Evolutionary conservation across 2,329 filamentous ascomycete species (phyloP), one percentile per base, ranked within the genome.

Genomic region (Diplodia sapinea): DNA sequence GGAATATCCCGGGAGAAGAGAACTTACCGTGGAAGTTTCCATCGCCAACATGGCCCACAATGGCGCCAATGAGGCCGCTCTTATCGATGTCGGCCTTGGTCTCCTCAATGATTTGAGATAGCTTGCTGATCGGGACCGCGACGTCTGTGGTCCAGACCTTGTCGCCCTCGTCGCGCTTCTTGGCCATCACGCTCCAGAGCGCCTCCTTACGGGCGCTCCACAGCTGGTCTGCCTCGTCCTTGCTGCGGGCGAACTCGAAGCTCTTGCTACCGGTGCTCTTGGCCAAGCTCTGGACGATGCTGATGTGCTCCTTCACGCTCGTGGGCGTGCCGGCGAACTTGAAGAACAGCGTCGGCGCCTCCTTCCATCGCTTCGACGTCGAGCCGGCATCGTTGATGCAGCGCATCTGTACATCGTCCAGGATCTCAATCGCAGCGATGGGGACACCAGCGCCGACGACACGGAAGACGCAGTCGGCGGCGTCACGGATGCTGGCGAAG

Each of bases 321-420:
- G 78, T 81, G 1, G 86, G 83, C 0, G 89, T 91, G 9, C 90
- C 90, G 0, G 87, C 84, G 73, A 92, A 92, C 79, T 92, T 92
- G 81, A 93, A 87, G 73, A 93, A 93, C 1, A 93, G 80, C 0
- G 91, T 93, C 0, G 91, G 89, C 0, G 81, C 80, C 74, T 92
- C 90, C 68, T 86, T 86, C 91, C 91, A 93, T 47, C 81, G 81
- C 29, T 88, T 87, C 43, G 84, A 84, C 0, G 87, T 88, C 75
- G 83, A 85, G 31, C 89, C 89, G 0, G 88, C 87, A 33, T 85
- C 82, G 79, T 92, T 92, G 72, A 92, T 87, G 52, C 89, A 87
- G 62, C 82, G 79, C 89, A 97, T 97, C 82, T 96, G 93, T 68
- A 93, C 90, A 76, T 96, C 93, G 80, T 97, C 94, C 33, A 97